phyloP scores from a whole-genome alignment of 2,329 filamentous ascomycete genomes.

The Aspergillus puulaauensis region DNA sequence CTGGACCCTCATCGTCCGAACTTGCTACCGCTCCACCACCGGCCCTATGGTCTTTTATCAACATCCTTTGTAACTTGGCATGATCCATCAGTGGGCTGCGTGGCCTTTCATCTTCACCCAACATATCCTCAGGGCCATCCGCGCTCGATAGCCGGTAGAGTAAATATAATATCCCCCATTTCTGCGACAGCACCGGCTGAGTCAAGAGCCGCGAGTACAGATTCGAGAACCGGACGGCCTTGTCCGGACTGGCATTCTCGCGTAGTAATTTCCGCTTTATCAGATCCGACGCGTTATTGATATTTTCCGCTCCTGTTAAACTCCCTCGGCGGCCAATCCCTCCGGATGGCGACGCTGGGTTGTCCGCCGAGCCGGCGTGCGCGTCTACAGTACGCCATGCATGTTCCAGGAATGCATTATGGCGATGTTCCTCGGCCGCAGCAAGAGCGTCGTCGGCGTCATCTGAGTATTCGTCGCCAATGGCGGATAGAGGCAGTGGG shows the following conservation, averaged over 20 bases:
- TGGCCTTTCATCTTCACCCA: slow-evolving; percentile 27
- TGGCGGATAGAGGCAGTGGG: slow-evolving; percentile 30
- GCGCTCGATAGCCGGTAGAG: slow-evolving; percentile 79
- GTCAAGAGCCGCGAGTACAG: slow-evolving; percentile 85
- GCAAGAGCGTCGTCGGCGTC: slow-evolving; percentile 35
- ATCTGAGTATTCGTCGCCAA: slow-evolving; percentile 31
- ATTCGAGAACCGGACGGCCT: slow-evolving; percentile 83
- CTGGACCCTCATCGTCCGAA: slow-evolving; percentile 38
- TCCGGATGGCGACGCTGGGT: slow-evolving; percentile 26
- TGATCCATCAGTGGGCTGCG: slow-evolving; percentile 43
- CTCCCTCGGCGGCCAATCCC: slow-evolving; percentile 29
- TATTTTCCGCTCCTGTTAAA: slow-evolving; percentile 45
- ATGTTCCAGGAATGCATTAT: slow-evolving; percentile 34
- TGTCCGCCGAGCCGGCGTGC: slow-evolving; percentile 23
- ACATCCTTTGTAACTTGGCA: slow-evolving; percentile 37
- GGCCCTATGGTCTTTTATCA: slow-evolving; percentile 28
- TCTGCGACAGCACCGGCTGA: slow-evolving; percentile 89
- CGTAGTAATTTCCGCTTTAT: slow-evolving; percentile 86
- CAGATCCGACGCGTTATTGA: slow-evolving; percentile 88
- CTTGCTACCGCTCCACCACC: slow-evolving; percentile 24
- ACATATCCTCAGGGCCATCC: slow-evolving; percentile 23
- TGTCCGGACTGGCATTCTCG: slow-evolving; percentile 68
- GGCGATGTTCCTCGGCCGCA: slow-evolving; percentile 38
- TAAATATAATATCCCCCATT: slow-evolving; percentile 95
- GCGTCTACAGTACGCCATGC: slow-evolving; percentile 41